Base-by-base conservation (phyloP, 768 basidiomycete genomes). In the Boletus pseudopeckii region DNA sequence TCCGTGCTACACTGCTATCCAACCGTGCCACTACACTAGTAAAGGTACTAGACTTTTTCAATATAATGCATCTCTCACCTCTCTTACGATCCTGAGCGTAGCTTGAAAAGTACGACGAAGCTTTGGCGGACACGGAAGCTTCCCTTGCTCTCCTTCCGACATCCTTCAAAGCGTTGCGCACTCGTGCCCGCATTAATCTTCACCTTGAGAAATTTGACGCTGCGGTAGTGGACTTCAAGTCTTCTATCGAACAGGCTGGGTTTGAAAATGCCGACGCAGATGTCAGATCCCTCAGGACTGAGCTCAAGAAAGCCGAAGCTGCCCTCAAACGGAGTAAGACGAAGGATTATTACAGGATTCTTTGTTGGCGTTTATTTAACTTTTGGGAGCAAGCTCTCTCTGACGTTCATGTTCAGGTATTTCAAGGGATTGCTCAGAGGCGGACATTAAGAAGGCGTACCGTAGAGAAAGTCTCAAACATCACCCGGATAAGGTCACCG, bases 361-460 rank as follows among this genome's bases (percentile, higher is more conserved):
- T 91, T 15, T 77, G 75, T 70, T 44, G 17, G 63, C 33, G 5
- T 30, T 22, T 17, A 38, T n/a, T 32, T n/a, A 13, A 17, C 2
- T 26, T 32, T 13, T n/a, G 6, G 26, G 7, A 48, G 24, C 9
- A 44, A 41, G 7, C 17, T 8, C 17, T 17, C 9, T 28, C 47
- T 53, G 37, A 56, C 11, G 22, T 18, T 20, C 17, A 18, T 30
- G 13, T 42, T 74, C n/a, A 73, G 83, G 50, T 8, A 14, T 63
- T 51, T 22, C 75, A 20, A 72, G 82, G 54, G 85, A 86, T 24
- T 86, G 84, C 61, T 74, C 72, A 2, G 88, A 90, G 26, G 46
- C 61, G 5, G 92, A 94, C 26, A 87, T 97, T 62, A 94, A 90
- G 77, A 97, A 94, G 73, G 96, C 81, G 32, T 98, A 98, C 70